Base-by-base conservation (phyloP, 202 grass and related monocot species). In the Panicum hallii region DNA sequence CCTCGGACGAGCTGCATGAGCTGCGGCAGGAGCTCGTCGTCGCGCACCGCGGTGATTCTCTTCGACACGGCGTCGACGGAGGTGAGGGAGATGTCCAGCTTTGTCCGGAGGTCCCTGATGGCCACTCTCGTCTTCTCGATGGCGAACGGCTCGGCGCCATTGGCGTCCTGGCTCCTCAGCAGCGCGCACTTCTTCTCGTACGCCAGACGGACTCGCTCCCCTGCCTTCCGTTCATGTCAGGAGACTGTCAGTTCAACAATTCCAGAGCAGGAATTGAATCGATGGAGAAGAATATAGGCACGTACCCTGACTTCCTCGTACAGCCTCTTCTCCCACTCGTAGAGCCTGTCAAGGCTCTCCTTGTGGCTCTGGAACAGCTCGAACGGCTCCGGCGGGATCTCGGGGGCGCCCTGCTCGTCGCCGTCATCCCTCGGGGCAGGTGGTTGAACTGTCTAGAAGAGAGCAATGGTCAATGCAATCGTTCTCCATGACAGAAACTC, bases 101-200 rank as follows among this genome's bases (percentile, higher is more conserved):
- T 91, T 79, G 93, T 92, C 3, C 61, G 80, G 71, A 98, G 90
- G 81, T 95, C 95, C 89, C 95, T 89, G 32, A 98, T 89, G 34
- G 88, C 84, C 50, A 72, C 80, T 70, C 91, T 90, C 17, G 93
- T 98, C 87, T 60, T 90, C 68, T 98, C 93, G 30, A 98, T 89
- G 45, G 81, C 83, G 41, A 55, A 89, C 64, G 93, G 89, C 76
- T 98, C 91, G 10, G 89, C 95, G 28, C 95, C 95, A 36, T 91
- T 90, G 72, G 90, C 79, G 81, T 98, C 95, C 47, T 95, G 93
- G 79, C 85, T 98, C 79, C 77, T 81, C 53, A 95, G 84, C 79
- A 88, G 93, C 80, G 68, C 79, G 71, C 73, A 90, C 83, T 92
- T 98, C 95, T 93, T 98, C 64, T 98, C 96, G 41, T 98, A 98